Conservation (phyloP, 345 rosid species). For the Kernera saxatilis region DNA sequence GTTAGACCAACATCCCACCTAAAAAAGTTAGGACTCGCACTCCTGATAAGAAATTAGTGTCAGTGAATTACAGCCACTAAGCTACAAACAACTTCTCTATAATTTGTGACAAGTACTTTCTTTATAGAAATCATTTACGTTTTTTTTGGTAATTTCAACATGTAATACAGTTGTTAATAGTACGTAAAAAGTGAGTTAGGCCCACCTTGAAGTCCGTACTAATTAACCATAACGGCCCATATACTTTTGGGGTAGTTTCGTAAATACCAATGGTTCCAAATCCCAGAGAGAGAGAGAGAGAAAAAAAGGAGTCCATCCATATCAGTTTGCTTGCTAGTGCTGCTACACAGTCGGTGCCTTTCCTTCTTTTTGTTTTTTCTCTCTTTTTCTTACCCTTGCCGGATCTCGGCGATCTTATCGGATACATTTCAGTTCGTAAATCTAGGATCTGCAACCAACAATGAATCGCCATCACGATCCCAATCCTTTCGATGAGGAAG, state of each 20-base stretch:
- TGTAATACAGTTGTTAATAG: too few relatives aligned
- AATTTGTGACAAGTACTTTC: too few relatives aligned
- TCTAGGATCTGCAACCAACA: constrained; percentile 35
- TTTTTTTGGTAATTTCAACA: too few relatives aligned
- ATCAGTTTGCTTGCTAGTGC: constrained; percentile 10
- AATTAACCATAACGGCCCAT: constrained; percentile 1
- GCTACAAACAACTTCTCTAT: too few relatives aligned
- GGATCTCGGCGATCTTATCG: constrained; percentile 26
- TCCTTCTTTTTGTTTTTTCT: not conserved
- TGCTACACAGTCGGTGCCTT: constrained; percentile 17
- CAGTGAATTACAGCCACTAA: too few relatives aligned
- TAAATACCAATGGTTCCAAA: not conserved
- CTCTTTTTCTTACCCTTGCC: not conserved
- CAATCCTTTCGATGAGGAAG: constrained; percentile 84
- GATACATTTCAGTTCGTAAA: constrained; percentile 3
- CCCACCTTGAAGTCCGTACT: not conserved
- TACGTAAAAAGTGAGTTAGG: too few relatives aligned
- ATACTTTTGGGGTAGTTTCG: not conserved
- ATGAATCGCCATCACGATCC: constrained; percentile 93
- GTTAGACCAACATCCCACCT: too few relatives aligned
- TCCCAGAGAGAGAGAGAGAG: not conserved
- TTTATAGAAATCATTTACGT: too few relatives aligned
- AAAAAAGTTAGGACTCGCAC: too few relatives aligned
- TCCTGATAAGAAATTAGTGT: too few relatives aligned
- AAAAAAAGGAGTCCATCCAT: not conserved